These are phyloP conservation scores for Hyparrhenia diplandra DNA, from an alignment of 176 grass and related monocot genomes.

Conservation along the genomic window DNA sequence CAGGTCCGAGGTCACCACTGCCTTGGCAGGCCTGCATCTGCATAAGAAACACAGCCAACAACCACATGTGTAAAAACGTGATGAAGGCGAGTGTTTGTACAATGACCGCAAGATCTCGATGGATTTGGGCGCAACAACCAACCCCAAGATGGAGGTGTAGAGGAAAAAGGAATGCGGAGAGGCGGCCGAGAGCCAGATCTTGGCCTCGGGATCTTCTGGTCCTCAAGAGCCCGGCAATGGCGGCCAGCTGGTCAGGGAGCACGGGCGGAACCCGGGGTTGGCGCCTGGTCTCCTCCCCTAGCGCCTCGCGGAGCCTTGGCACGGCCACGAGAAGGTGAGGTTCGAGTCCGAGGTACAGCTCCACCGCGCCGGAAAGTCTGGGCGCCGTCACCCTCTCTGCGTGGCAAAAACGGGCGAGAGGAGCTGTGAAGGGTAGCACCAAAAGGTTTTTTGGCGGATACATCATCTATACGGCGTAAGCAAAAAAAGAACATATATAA, in stretches of 20 bases:
- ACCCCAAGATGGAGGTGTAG: constrained; percentile 80
- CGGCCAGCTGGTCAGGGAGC: constrained; percentile 29
- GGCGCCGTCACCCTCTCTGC: constrained; percentile 6
- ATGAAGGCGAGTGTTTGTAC: neutral
- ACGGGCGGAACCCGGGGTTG: constrained; percentile 12
- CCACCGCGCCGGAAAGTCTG: constrained; percentile 32
- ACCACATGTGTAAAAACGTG: neutral
- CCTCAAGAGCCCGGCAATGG: constrained; percentile 38
- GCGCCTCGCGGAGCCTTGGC: constrained; percentile 33
- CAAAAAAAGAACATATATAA: too few relatives aligned
- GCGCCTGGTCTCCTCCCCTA: constrained; percentile 4
- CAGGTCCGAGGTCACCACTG: constrained; percentile 61
- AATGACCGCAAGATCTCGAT: neutral
- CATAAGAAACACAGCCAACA: neutral
- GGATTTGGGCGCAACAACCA: neutral
- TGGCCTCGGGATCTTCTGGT: constrained; percentile 56
- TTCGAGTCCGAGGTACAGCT: constrained; percentile 59
- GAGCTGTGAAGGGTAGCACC: neutral
- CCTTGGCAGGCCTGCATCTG: constrained; percentile 64
- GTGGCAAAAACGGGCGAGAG: too few relatives aligned
- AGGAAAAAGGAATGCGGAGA: constrained; percentile 75
- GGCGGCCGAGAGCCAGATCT: constrained; percentile 60
- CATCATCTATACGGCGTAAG: too few relatives aligned
- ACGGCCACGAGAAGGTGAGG: constrained; percentile 66
- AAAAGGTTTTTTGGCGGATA: too few relatives aligned